Conservation (phyloP, 331 rosid species). For the Quercus tomentella region DNA sequence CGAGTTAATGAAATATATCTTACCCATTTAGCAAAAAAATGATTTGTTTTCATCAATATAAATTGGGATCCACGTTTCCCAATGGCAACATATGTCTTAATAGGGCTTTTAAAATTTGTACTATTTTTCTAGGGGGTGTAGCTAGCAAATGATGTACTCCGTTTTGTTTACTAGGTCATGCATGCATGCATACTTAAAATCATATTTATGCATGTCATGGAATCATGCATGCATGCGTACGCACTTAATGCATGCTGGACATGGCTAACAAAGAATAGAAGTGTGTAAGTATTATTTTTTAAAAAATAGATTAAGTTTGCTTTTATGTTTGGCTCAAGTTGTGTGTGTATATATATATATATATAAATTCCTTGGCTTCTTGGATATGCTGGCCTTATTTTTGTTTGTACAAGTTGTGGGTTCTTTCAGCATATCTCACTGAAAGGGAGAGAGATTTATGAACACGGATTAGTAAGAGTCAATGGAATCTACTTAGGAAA, state of each 20-base stretch:
- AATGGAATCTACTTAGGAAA: too few species aligned
- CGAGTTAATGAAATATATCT: constrained; percentile 63
- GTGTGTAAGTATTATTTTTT: too few species aligned
- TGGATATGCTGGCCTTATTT: constrained; percentile 6
- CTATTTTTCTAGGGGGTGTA: background rate
- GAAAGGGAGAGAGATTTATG: too few species aligned
- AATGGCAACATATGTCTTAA: background rate
- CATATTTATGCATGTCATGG: too few species aligned
- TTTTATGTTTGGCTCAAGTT: background rate
- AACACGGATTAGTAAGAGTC: too few species aligned
- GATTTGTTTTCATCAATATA: constrained; percentile 34
- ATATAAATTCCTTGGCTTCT: constrained; percentile 12
- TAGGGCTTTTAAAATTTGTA: background rate
- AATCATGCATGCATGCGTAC: background rate
- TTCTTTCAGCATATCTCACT: too few species aligned
- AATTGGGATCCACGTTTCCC: constrained; percentile 26
- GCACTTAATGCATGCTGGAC: background rate
- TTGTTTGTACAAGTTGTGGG: constrained; percentile 34
- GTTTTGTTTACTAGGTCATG: background rate
- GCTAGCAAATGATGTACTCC: background rate
- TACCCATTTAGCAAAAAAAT: constrained; percentile 49
- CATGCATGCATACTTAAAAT: background rate
- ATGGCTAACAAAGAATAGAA: background rate
- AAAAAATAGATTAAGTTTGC: background rate
- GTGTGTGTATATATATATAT: background rate